phyloP scores from a whole-genome alignment of 2,329 filamentous ascomycete genomes.

The Xylaria hypoxylon region DNA sequence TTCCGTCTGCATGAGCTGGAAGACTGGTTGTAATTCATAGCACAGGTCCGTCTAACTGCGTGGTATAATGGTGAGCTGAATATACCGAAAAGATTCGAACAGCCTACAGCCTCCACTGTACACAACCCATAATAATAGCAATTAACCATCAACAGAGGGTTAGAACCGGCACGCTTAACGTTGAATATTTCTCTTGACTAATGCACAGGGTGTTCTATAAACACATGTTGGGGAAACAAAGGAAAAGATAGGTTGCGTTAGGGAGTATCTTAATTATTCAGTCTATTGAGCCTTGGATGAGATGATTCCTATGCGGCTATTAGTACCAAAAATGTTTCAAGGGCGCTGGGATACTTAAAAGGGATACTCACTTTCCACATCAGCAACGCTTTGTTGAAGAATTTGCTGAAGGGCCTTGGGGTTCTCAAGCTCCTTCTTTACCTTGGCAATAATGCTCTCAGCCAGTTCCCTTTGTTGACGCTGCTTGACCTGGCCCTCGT shows the following conservation, averaged over 20 bases:
- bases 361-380: slow-evolving; percentile 84
- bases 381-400: slow-evolving; percentile 92
- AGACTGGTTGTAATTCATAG: not conserved
- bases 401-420: slow-evolving; percentile 98
- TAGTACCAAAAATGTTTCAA: slow-evolving; percentile 47
- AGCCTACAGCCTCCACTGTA: slow-evolving; percentile 13
- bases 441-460: slow-evolving; percentile 93
- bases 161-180: slow-evolving; percentile 26
- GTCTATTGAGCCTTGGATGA: slow-evolving; percentile 73
- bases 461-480: slow-evolving; percentile 97
- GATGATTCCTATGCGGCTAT: slow-evolving; percentile 66
- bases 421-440: slow-evolving; percentile 98
- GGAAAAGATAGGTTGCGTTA: slow-evolving; percentile 57
- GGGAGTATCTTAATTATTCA: slow-evolving; percentile 50
- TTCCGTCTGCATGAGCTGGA: not conserved
- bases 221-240: slow-evolving; percentile 65
- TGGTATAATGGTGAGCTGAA: not conserved
- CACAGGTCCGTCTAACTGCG: not conserved
- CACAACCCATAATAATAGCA: slow-evolving; percentile 7
- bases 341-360: too few species aligned
- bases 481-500: slow-evolving; percentile 98
- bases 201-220: slow-evolving; percentile 70
- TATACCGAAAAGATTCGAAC: not conserved
- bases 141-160: not conserved
- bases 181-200: slow-evolving; percentile 60